These are phyloP conservation scores for Areca catechu DNA, from an alignment of 176 grass and related monocot genomes.

Conservation along the genomic window DNA sequence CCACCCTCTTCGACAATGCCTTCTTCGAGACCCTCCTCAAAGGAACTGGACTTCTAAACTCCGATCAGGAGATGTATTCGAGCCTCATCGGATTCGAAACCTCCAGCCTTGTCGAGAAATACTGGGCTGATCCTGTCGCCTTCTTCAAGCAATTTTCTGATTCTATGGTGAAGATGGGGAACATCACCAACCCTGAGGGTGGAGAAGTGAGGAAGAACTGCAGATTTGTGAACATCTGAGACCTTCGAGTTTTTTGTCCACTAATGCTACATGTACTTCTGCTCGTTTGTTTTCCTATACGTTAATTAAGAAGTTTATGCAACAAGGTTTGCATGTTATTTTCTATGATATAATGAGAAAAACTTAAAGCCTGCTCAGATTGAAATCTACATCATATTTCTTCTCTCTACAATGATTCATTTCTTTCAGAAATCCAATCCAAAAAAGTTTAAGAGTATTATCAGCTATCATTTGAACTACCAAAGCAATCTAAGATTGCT, in stretches of 20 bases:
- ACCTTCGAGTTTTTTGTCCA: background rate
- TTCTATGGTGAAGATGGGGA: slow-evolving; percentile 99
- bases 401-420: too few relatives aligned
- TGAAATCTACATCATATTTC: too few relatives aligned
- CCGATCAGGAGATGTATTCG: slow-evolving; percentile 98
- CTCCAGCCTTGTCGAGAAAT: slow-evolving; percentile 60
- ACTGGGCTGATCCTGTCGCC: slow-evolving; percentile 53
- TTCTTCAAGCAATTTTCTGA: slow-evolving; percentile 96
- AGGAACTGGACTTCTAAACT: slow-evolving; percentile 80
- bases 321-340: too few relatives aligned
- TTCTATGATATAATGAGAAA: too few relatives aligned
- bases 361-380: too few relatives aligned
- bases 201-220: slow-evolving; percentile 87
- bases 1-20: slow-evolving; percentile 66
- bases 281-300: too few relatives aligned
- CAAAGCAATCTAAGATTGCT: too few relatives aligned
- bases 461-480: too few relatives aligned
- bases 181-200: slow-evolving; percentile 77
- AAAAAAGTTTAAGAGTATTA: too few relatives aligned
- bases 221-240: slow-evolving; percentile 88
- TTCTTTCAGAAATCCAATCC: too few relatives aligned
- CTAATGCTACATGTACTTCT: too few relatives aligned
- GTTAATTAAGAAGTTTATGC: too few relatives aligned
- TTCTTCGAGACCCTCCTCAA: slow-evolving; percentile 59
- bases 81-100: slow-evolving; percentile 52